Percentiles rank a stretch among this genome's conserved stretches.
These are phyloP conservation scores for Sapria himalayana DNA, from an alignment of 345 rosid genomes.

Conservation along the genomic window DNA sequence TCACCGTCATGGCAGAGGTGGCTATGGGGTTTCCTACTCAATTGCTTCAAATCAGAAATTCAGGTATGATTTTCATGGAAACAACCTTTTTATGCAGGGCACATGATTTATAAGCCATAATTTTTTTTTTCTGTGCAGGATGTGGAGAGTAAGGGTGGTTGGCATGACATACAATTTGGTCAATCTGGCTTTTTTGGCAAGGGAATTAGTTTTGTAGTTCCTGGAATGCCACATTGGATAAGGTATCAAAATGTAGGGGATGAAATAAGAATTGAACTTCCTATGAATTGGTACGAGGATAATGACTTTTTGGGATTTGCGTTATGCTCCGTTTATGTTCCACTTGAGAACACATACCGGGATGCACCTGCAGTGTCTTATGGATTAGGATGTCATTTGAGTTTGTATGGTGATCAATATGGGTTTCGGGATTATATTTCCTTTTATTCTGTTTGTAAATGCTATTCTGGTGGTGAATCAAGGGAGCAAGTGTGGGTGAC, in stretches of 20 bases:
- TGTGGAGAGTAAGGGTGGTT: too few species aligned
- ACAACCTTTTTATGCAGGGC: neutral
- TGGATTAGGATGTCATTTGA: neutral
- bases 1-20: too few species aligned
- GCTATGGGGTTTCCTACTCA: too few species aligned
- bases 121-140: neutral
- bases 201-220: too few species aligned
- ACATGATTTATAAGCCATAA: neutral
- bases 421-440: neutral
- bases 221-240: neutral
- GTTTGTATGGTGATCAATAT: neutral
- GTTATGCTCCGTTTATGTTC: neutral
- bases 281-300: too few species aligned
- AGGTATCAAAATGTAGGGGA: neutral
- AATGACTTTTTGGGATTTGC: conserved; percentile 2
- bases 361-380: too few species aligned
- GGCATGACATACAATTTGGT: too few species aligned
- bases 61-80: neutral
- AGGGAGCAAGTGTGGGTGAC: neutral
- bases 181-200: too few species aligned
- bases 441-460: neutral
- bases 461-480: neutral
- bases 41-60: neutral
- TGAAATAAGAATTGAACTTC: neutral
- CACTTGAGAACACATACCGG: neutral